Percentiles rank a stretch among this genome's conserved stretches.
phyloP scores from a whole-genome alignment of 768 basidiomycete species.

The Paxillus ammoniavirescens region DNA sequence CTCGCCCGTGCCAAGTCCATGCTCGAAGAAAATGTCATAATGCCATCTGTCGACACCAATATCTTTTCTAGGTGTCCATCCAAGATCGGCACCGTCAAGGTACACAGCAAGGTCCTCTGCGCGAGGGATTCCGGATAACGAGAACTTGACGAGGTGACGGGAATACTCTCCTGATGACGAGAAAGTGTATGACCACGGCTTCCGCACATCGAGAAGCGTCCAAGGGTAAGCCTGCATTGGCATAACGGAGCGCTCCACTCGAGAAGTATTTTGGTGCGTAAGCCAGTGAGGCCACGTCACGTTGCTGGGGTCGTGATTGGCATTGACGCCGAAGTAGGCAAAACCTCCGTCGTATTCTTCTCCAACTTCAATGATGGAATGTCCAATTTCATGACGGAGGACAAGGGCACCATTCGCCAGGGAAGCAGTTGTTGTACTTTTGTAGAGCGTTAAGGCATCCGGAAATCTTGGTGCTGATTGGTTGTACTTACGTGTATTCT shows the following conservation, averaged over 20 bases:
- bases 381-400: slow-evolving; percentile 76
- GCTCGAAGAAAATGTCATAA: slow-evolving; percentile 55
- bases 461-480: slow-evolving; percentile 1
- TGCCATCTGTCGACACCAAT: slow-evolving; percentile 76
- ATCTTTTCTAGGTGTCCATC: slow-evolving; percentile 48
- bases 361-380: slow-evolving; percentile 75
- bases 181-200: slow-evolving; percentile 61
- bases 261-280: slow-evolving; percentile 34
- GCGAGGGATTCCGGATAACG: slow-evolving; percentile 66
- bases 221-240: slow-evolving; percentile 75
- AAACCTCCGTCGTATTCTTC: slow-evolving; percentile 84
- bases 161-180: slow-evolving; percentile 62
- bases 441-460: background rate
- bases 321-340: slow-evolving; percentile 71
- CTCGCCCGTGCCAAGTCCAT: slow-evolving; percentile 42
- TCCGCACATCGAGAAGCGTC: slow-evolving; percentile 62
- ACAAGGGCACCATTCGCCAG: slow-evolving; percentile 71
- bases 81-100: slow-evolving; percentile 59
- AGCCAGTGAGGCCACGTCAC: slow-evolving; percentile 78
- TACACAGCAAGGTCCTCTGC: slow-evolving; percentile 51
- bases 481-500: slow-evolving; percentile 61
- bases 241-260: slow-evolving; percentile 70
- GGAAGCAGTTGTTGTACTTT: slow-evolving; percentile 74
- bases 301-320: slow-evolving; percentile 41
- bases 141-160: slow-evolving; percentile 64